Evolutionary conservation across 352 stramenopile species (phyloP).

Genomic region (Labyrinthula sp.): DNA sequence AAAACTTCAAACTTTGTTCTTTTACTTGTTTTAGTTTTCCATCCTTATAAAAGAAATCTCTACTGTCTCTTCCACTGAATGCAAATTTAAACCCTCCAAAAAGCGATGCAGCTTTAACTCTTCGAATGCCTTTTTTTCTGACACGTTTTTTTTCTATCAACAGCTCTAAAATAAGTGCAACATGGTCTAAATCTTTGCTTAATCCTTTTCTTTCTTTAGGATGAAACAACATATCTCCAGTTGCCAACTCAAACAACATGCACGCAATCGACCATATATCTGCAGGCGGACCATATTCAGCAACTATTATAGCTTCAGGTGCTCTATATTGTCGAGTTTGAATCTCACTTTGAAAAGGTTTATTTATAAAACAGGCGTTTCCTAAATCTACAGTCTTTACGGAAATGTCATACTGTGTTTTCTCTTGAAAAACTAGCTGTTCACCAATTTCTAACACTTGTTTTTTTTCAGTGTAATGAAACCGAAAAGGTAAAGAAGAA

Average conservation of each 20-base stretch:
- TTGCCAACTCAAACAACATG: slow-evolving; percentile 96
- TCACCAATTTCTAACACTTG: slow-evolving; percentile 20
- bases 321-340: slow-evolving; percentile 98
- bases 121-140: background rate
- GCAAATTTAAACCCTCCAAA: too few species aligned
- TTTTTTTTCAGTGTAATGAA: background rate
- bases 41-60: slow-evolving; percentile 89
- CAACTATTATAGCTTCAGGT: slow-evolving; percentile 86
- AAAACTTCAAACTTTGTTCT: slow-evolving; percentile 92
- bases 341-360: slow-evolving; percentile 98
- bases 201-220: slow-evolving; percentile 74
- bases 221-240: slow-evolving; percentile 96
- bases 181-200: slow-evolving; percentile 75
- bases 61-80: slow-evolving; percentile 61
- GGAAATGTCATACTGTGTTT: slow-evolving; percentile 40
- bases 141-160: slow-evolving; percentile 82
- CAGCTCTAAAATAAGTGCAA: slow-evolving; percentile 96
- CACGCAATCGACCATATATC: slow-evolving; percentile 85
- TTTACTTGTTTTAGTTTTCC: slow-evolving; percentile 89
- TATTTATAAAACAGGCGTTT: slow-evolving; percentile 95
- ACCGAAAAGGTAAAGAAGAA: too few species aligned
- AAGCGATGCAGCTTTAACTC: background rate
- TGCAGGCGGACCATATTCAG: slow-evolving; percentile 87
- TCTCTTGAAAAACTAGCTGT: slow-evolving; percentile 8
- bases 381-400: slow-evolving; percentile 89